phyloP scores from a whole-genome alignment of 257 asterid genomes.

The Capsicum rhomboideum region DNA sequence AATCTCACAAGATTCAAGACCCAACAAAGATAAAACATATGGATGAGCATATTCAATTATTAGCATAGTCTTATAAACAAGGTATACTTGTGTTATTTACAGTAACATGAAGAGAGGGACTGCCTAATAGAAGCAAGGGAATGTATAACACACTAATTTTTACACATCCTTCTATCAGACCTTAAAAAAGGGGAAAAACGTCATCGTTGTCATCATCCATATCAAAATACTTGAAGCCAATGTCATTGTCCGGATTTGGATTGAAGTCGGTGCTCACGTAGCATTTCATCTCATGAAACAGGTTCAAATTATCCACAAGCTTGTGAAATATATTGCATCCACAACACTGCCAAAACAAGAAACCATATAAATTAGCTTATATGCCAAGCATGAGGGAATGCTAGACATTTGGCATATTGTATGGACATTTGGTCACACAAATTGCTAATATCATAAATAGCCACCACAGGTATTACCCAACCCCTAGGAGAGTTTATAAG shows the following conservation, averaged over 20 bases:
- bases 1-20: not conserved
- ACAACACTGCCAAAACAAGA: constrained; percentile 52
- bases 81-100: not conserved
- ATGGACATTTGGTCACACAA: not conserved
- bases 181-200: constrained; percentile 45
- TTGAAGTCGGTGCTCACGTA: constrained; percentile 78
- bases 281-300: constrained; percentile 91
- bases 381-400: not conserved
- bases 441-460: not conserved
- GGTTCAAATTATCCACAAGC: constrained; percentile 89
- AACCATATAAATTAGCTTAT: not conserved
- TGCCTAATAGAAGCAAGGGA: constrained; percentile 4
- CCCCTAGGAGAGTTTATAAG: not conserved
- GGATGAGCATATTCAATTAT: not conserved
- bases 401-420: not conserved
- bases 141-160: constrained; percentile 29
- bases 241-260: constrained; percentile 38
- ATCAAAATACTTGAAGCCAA: constrained; percentile 51
- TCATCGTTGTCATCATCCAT: constrained; percentile 38
- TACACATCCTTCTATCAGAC: constrained; percentile 4
- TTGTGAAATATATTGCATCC: constrained; percentile 94
- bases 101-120: not conserved
- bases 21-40: not conserved
- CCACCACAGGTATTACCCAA: not conserved
- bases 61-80: not conserved